A percentile compares a stretch with the other conserved stretches of the same genome.
phyloP scores from a whole-genome alignment of 306 rosid genomes.

The Medicago arabica region DNA sequence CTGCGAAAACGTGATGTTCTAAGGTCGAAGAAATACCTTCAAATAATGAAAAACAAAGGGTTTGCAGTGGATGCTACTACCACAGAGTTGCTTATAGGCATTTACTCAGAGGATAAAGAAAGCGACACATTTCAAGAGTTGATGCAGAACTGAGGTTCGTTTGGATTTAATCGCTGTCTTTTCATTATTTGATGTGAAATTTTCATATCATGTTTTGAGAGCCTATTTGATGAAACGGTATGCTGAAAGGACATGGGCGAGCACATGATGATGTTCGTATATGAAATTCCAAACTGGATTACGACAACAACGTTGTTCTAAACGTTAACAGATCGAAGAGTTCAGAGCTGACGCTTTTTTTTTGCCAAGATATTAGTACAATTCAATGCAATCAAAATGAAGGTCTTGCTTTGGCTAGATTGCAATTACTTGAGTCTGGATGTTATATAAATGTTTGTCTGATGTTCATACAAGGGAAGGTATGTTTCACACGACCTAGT shows the following conservation, averaged over 20 bases:
- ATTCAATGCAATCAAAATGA: neutral
- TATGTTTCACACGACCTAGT: neutral
- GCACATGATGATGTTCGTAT: neutral
- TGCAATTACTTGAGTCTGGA: too few species aligned
- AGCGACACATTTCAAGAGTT: constrained; percentile 35
- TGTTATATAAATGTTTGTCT: too few species aligned
- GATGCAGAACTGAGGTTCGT: constrained; percentile 23
- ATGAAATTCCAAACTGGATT: constrained; percentile 15
- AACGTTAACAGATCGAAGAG: neutral
- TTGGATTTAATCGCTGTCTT: neutral
- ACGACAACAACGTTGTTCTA: neutral
- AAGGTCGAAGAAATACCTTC: constrained; percentile 42
- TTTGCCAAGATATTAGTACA: neutral
- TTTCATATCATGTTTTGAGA: constrained; percentile 4
- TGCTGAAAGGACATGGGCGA: neutral
- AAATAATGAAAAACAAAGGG: constrained; percentile 33
- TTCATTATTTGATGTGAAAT: constrained; percentile 9
- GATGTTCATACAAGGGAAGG: too few species aligned
- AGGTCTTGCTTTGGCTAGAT: neutral
- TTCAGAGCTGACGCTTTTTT: neutral
- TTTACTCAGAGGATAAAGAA: constrained; percentile 23
- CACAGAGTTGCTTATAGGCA: constrained; percentile 29
- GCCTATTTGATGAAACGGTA: neutral
- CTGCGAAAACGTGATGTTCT: constrained; percentile 37
- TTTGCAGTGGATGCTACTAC: constrained; percentile 40